phyloP scores from a whole-genome alignment of 345 rosid species.

The Gossypium raimondii region DNA sequence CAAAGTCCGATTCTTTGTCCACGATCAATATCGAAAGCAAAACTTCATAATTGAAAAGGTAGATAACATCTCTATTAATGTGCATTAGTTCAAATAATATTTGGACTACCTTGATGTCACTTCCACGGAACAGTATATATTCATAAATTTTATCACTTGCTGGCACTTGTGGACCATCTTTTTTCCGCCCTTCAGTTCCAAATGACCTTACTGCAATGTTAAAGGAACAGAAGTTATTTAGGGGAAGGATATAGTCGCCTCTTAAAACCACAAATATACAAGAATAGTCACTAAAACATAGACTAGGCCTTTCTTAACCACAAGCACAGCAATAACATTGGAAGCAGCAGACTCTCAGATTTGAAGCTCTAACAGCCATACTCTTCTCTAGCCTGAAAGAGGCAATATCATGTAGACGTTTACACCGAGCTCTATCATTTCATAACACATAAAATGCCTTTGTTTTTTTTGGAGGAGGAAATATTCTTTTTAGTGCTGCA shows the following conservation, averaged over 20 bases:
- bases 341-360: neutral
- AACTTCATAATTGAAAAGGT: neutral
- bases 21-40: neutral
- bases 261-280: neutral
- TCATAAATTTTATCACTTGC: slow-evolving; percentile 70
- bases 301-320: slow-evolving; percentile 3
- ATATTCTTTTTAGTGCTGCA: neutral
- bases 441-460: neutral
- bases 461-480: no score
- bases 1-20: neutral
- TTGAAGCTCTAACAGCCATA: neutral
- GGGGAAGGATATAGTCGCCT: neutral
- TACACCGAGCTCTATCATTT: neutral
- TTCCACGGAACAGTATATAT: slow-evolving; percentile 72
- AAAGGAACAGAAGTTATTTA: neutral
- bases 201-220: slow-evolving; percentile 55
- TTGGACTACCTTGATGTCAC: slow-evolving; percentile 60
- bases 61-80: neutral
- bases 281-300: neutral
- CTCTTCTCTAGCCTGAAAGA: neutral
- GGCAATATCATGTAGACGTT: neutral
- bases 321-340: neutral
- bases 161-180: slow-evolving; percentile 69
- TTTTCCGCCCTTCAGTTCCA: slow-evolving; percentile 79
- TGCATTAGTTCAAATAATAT: neutral